phyloP scores from a whole-genome alignment of 1,284 basidiomycete genomes.

The Sutorius eximius region DNA sequence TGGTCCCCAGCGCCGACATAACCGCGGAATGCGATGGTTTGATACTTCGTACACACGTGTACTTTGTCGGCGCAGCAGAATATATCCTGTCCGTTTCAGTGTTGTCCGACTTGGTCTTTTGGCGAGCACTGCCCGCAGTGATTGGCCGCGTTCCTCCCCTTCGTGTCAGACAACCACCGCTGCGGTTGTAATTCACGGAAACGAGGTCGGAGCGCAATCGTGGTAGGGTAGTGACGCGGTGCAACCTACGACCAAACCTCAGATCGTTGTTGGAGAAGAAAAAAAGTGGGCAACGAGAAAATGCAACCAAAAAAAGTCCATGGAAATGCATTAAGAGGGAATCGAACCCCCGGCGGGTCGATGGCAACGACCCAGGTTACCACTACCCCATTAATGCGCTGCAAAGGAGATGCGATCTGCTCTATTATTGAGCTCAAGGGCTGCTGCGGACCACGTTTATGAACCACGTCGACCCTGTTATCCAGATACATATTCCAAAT shows the following conservation, averaged over 20 bases:
- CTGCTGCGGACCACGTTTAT: too few species aligned
- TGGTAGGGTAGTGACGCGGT: too few species aligned
- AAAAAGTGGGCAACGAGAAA: too few species aligned
- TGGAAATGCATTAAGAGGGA: slow-evolving; percentile 66
- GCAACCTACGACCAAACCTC: too few species aligned
- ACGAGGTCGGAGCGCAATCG: background rate
- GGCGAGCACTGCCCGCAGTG: background rate
- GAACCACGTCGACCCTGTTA: too few species aligned
- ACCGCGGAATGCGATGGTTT: background rate
- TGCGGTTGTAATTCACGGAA: background rate
- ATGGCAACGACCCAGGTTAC: slow-evolving; percentile 40
- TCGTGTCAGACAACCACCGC: background rate
- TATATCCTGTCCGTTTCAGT: background rate
- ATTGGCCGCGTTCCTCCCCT: background rate
- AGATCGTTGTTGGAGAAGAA: too few species aligned
- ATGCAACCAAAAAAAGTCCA: too few species aligned
- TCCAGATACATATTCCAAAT: too few species aligned
- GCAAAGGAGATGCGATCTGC: too few species aligned
- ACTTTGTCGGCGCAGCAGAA: background rate
- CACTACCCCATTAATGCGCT: slow-evolving; percentile 38
- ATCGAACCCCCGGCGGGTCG: slow-evolving; percentile 79
- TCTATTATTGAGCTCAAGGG: too few species aligned
- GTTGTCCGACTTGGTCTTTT: background rate
- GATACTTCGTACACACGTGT: background rate
- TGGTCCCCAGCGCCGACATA: background rate